Evolutionary conservation across 2,329 filamentous ascomycete species (phyloP).

Genomic region (Ustulina deusta): DNA sequence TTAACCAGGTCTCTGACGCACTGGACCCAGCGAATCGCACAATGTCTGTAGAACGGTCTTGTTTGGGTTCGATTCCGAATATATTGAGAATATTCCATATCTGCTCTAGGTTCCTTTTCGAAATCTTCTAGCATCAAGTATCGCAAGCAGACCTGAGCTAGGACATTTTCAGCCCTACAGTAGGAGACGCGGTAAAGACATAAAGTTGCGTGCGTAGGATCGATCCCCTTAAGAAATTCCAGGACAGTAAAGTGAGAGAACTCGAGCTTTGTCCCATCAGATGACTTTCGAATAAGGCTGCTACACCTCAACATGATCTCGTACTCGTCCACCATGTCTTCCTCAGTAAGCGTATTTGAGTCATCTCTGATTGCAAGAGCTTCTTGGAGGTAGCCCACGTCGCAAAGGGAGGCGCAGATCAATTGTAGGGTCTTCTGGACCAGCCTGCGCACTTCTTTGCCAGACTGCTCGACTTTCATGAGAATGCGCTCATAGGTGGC

Average conservation of each 20-base stretch:
- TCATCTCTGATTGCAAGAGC: conserved; percentile 25
- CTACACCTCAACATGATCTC: conserved; percentile 34
- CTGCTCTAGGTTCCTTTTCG: background rate
- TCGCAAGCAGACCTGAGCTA: conserved; percentile 5
- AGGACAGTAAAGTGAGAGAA: conserved; percentile 37
- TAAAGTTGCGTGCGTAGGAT: conserved; percentile 17
- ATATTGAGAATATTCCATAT: conserved; percentile 4
- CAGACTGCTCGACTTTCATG: conserved; percentile 4
- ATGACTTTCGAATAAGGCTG: conserved; percentile 34
- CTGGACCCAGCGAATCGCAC: background rate
- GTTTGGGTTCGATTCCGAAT: background rate
- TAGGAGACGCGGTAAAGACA: background rate
- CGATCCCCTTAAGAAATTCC: conserved; percentile 32
- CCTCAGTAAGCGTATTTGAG: conserved; percentile 16
- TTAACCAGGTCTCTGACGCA: background rate
- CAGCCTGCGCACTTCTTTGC: conserved; percentile 4
- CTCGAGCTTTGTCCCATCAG: conserved; percentile 19
- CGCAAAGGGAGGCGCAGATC: background rate
- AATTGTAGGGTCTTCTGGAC: conserved; percentile 26
- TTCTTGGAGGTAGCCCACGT: conserved; percentile 15
- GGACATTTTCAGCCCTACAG: background rate
- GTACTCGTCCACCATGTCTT: conserved; percentile 29
- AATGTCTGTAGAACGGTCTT: conserved; percentile 2
- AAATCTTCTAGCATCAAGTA: conserved; percentile 18
- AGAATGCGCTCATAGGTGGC: conserved; percentile 33